Conservation (phyloP, 106 monocot genomes). For the Allium cepa region DNA sequence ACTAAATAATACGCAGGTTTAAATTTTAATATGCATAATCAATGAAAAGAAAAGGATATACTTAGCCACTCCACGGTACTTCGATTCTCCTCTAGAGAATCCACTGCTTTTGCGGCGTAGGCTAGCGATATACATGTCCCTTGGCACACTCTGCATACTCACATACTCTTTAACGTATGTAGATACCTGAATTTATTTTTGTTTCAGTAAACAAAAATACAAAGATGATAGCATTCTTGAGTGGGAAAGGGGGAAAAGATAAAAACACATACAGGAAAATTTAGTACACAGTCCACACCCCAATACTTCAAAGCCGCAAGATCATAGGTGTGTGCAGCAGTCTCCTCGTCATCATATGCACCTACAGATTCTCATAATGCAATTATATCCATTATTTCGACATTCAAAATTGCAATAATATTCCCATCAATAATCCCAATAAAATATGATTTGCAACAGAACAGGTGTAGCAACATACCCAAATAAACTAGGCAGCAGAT, state of each 20-base stretch:
- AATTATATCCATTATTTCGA: not conserved
- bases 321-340: constrained; percentile 61
- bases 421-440: constrained; percentile 30
- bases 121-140: constrained; percentile 45
- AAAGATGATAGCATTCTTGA: too few relatives aligned
- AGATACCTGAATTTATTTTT: constrained; percentile 13
- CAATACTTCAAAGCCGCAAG: constrained; percentile 74
- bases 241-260: too few relatives aligned
- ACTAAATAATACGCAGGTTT: too few relatives aligned
- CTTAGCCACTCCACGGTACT: constrained; percentile 93
- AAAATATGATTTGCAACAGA: not conserved
- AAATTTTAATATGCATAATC: too few relatives aligned
- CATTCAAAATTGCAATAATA: not conserved
- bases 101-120: constrained; percentile 86
- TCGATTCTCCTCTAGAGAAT: constrained; percentile 84
- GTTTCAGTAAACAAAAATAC: too few relatives aligned
- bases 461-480: not conserved
- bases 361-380: constrained; percentile 13
- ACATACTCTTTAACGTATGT: constrained; percentile 30
- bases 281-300: constrained; percentile 46
- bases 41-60: not conserved
- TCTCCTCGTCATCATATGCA: constrained; percentile 63
- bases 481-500: constrained; percentile 4
- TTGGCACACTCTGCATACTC: constrained; percentile 33
- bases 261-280: constrained; percentile 46